Evolutionary conservation across 2,329 filamentous ascomycete species (phyloP).

Genomic region (Xylariomycetidae sp.): DNA sequence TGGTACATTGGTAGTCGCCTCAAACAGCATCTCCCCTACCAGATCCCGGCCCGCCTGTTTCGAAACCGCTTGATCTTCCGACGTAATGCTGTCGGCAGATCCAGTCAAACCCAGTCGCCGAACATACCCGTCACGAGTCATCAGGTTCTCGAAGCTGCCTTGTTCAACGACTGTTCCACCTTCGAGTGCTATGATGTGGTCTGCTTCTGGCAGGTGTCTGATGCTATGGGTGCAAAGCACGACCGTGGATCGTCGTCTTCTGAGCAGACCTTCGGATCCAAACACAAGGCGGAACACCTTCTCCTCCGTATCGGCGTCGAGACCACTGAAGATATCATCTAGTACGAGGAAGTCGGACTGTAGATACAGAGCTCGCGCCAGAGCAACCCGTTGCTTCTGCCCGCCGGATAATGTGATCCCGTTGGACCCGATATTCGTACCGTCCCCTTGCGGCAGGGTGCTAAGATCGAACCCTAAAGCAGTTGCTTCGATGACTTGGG

Average conservation of each 20-base stretch:
- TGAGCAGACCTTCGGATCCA: slow-evolving; percentile 24
- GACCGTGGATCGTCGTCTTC: slow-evolving; percentile 23
- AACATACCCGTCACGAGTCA: slow-evolving; percentile 21
- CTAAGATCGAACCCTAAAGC: background rate
- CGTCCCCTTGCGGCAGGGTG: background rate
- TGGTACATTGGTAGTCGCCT: slow-evolving; percentile 4
- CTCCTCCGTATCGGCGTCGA: slow-evolving; percentile 30
- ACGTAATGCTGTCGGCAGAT: slow-evolving; percentile 10
- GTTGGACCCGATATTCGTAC: background rate
- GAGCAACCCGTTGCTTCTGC: slow-evolving; percentile 13
- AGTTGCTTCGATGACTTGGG: background rate
- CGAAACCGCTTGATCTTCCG: too few relatives aligned
- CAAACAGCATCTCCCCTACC: too few relatives aligned
- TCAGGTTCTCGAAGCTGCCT: slow-evolving; percentile 34
- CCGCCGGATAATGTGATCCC: background rate
- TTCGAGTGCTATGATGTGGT: slow-evolving; percentile 37
- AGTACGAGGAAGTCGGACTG: slow-evolving; percentile 25
- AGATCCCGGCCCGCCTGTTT: background rate
- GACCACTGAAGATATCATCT: slow-evolving; percentile 32
- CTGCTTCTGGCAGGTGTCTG: slow-evolving; percentile 31
- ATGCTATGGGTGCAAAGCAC: slow-evolving; percentile 33
- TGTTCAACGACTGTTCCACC: slow-evolving; percentile 38
- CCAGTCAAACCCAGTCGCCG: slow-evolving; percentile 14
- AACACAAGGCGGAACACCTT: slow-evolving; percentile 27
- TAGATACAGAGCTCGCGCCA: slow-evolving; percentile 32